These are phyloP conservation scores for Panaeolus cyanescens DNA, from an alignment of 768 basidiomycete genomes.

Conservation along the genomic window DNA sequence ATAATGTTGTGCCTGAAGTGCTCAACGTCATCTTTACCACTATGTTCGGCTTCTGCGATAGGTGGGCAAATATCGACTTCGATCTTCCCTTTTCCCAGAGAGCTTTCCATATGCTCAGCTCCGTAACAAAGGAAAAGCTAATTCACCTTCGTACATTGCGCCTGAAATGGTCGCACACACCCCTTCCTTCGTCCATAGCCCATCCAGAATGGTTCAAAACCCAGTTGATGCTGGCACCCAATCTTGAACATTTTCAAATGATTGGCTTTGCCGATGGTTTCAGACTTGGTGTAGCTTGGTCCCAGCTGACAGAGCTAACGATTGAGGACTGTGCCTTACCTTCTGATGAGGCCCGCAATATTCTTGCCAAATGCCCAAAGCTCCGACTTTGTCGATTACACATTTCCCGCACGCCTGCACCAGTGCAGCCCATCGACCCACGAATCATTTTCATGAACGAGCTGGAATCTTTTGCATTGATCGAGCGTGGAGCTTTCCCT, in stretches of 20 bases:
- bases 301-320: background rate
- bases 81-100: background rate
- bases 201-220: background rate
- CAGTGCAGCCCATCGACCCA: background rate
- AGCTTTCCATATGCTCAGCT: slow-evolving; percentile 1
- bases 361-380: background rate
- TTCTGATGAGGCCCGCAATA: background rate
- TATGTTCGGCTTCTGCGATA: background rate
- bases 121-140: background rate
- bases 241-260: background rate
- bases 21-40: background rate
- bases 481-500: background rate
- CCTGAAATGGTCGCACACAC: background rate
- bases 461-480: background rate
- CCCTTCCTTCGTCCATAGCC: background rate
- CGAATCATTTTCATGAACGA: background rate
- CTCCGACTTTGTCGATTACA: background rate
- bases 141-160: background rate
- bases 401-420: background rate
- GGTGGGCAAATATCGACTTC: background rate
- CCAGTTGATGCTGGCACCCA: background rate
- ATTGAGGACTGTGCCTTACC: background rate
- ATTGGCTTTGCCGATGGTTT: background rate
- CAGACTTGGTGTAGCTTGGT: background rate
- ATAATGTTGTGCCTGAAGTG: background rate